These are phyloP conservation scores for Dactylellina parvicollis DNA, from an alignment of 2,329 filamentous ascomycete genomes.

Conservation along the genomic window DNA sequence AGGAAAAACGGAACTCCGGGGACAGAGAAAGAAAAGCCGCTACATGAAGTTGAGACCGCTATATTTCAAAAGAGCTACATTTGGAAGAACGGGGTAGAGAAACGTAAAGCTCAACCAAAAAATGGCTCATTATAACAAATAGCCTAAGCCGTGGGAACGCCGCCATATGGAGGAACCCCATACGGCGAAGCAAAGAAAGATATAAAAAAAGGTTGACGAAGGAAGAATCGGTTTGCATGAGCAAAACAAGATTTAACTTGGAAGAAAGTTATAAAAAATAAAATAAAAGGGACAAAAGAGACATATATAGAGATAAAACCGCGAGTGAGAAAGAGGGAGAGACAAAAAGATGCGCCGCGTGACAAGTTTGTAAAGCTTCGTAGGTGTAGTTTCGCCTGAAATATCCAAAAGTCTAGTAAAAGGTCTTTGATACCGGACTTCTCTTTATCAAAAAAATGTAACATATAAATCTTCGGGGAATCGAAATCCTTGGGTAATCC, in stretches of 20 bases:
- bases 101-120: constrained; percentile 31
- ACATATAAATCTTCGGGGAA: constrained; percentile 37
- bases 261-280: constrained; percentile 8
- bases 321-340: constrained; percentile 3
- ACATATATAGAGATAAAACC: constrained; percentile 21
- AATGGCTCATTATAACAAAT: constrained; percentile 53
- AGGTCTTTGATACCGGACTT: constrained; percentile 33
- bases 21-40: constrained; percentile 45
- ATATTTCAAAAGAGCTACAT: constrained; percentile 35
- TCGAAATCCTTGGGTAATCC: constrained; percentile 10
- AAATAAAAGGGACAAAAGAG: constrained; percentile 20
- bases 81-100: constrained; percentile 2
- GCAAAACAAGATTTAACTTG: constrained; percentile 7
- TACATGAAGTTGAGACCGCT: constrained; percentile 52
- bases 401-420: constrained; percentile 52
- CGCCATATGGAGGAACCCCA: constrained; percentile 15
- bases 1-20: constrained; percentile 55
- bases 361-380: constrained; percentile 50
- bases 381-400: constrained; percentile 30
- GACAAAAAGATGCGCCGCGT: constrained; percentile 46
- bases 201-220: constrained; percentile 18
- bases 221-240: constrained; percentile 5
- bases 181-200: constrained; percentile 18
- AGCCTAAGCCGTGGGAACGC: constrained; percentile 39
- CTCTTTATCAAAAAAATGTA: constrained; percentile 30